These are phyloP conservation scores for Yamadazyma philogaea DNA, from an alignment of 805 yeast genomes.

Conservation along the genomic window DNA sequence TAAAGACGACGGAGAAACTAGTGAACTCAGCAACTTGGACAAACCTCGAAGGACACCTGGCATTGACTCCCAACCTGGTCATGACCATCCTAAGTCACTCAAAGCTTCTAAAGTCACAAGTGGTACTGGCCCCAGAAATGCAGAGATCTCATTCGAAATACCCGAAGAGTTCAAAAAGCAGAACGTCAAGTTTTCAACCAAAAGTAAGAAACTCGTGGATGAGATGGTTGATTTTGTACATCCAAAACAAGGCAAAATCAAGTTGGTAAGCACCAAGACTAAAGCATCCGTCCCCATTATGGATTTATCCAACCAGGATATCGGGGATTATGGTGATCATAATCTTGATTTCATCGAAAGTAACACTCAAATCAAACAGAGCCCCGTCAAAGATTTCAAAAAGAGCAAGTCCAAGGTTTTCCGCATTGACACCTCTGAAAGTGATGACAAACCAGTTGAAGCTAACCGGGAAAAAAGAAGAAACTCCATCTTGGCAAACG, in stretches of 20 bases:
- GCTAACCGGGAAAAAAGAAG: neutral
- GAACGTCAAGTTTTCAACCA: neutral
- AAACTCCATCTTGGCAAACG: slow-evolving; percentile 6
- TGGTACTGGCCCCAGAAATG: neutral
- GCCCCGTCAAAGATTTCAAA: slow-evolving; percentile 5
- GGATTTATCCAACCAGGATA: slow-evolving; percentile 28
- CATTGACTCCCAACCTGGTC: neutral
- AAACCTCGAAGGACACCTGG: neutral
- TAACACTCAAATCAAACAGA: neutral
- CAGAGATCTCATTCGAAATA: neutral
- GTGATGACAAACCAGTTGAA: neutral
- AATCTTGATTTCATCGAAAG: slow-evolving; percentile 28
- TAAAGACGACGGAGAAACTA: neutral
- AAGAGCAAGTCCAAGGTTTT: slow-evolving; percentile 8
- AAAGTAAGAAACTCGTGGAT: neutral
- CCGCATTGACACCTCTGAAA: slow-evolving; percentile 3
- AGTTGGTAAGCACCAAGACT: slow-evolving; percentile 11
- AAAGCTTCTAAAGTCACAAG: neutral
- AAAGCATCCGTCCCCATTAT: slow-evolving; percentile 17
- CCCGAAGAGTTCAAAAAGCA: neutral
- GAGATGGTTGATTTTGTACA: slow-evolving; percentile 18
- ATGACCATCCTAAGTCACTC: neutral
- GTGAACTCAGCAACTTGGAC: neutral
- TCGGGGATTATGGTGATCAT: slow-evolving; percentile 36
- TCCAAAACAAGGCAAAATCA: slow-evolving; percentile 22